Evolutionary conservation across 2,329 filamentous ascomycete genomes (phyloP).

Genomic region (Sporothrix curviconia): DNA sequence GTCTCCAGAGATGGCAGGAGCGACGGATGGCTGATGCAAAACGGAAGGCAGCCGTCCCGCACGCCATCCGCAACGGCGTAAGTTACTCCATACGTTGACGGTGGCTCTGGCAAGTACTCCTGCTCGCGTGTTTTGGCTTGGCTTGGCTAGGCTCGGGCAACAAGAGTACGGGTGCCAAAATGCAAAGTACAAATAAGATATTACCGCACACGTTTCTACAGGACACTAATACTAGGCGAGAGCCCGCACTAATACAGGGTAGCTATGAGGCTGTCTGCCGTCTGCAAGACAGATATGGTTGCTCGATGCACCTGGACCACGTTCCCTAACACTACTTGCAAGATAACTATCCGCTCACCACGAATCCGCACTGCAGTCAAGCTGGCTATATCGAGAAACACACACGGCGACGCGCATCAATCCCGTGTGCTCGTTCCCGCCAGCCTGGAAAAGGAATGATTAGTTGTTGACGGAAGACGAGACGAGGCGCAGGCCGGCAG

Average conservation of each 20-base stretch:
- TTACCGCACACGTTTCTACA: too few species aligned
- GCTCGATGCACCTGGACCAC: constrained; percentile 2
- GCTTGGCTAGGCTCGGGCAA: too few species aligned
- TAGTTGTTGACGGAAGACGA: neutral
- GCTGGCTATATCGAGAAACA: constrained; percentile 6
- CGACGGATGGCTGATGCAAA: too few species aligned
- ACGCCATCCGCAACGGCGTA: neutral
- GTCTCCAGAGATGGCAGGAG: too few species aligned
- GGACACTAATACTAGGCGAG: neutral
- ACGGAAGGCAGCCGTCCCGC: constrained; percentile 1
- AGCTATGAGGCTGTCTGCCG: too few species aligned
- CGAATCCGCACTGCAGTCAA: too few species aligned
- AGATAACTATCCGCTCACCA: too few species aligned
- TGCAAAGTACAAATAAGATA: too few species aligned
- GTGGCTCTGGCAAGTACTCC: neutral
- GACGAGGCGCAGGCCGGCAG: neutral
- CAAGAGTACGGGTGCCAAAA: too few species aligned
- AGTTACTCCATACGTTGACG: neutral
- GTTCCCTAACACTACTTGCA: neutral
- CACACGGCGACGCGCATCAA: neutral
- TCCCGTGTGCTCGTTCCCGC: constrained; percentile 5
- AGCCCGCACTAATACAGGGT: too few species aligned
- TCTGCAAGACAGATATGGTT: neutral
- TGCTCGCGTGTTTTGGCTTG: neutral
- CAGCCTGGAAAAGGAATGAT: neutral